phyloP scores from a whole-genome alignment of 306 rosid genomes.

The Morella rubra region DNA sequence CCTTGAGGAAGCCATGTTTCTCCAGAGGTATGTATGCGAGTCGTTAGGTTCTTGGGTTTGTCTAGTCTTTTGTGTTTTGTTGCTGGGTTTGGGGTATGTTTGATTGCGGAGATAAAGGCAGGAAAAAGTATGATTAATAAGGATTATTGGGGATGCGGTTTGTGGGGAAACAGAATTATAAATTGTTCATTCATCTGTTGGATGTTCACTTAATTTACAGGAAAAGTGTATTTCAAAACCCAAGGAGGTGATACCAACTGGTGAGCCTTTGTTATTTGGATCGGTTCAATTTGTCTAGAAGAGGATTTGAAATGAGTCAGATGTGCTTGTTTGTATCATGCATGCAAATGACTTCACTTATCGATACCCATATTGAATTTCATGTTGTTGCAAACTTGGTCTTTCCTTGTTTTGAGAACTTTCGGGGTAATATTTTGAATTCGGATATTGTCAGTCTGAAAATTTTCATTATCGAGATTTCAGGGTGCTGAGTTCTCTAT shows the following conservation, averaged over 20 bases:
- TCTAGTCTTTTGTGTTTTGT: conserved; percentile 1
- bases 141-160: too few relatives aligned
- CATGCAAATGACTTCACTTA: neutral
- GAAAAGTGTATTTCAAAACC: neutral
- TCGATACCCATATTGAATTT: neutral
- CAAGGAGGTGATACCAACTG: neutral
- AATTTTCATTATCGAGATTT: neutral
- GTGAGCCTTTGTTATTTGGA: neutral
- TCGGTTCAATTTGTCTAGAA: neutral
- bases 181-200: neutral
- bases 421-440: neutral
- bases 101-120: conserved; percentile 19
- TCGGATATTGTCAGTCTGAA: neutral
- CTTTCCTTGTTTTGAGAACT: neutral
- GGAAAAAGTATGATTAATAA: neutral
- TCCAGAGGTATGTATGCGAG: conserved; percentile 36
- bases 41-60: conserved; percentile 14
- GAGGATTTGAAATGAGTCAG: neutral
- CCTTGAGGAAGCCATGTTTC: conserved; percentile 85
- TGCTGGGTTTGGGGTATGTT: conserved; percentile 1
- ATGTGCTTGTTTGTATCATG: neutral
- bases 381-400: neutral
- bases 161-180: conserved; percentile 1
- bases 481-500: neutral
- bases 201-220: neutral